Conservation (phyloP, 1,284 basidiomycete species). For the Hortiboletus rubellus region DNA sequence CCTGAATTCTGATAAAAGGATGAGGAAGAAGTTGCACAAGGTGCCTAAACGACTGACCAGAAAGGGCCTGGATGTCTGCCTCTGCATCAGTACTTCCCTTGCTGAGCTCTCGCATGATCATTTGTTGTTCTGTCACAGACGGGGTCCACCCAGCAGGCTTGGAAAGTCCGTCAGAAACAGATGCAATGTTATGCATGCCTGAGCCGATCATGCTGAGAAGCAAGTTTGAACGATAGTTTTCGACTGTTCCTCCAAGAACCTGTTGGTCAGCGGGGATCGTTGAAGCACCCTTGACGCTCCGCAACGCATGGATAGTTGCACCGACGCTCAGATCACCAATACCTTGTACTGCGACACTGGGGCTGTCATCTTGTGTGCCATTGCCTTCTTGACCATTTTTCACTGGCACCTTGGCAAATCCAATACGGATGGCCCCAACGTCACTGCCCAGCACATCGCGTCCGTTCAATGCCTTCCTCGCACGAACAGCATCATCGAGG, state of each 20-base stretch:
- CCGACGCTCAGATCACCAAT: conserved; percentile 80
- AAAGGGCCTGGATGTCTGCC: conserved; percentile 76
- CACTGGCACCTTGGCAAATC: conserved; percentile 93
- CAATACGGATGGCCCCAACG: conserved; percentile 93
- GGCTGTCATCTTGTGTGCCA: conserved; percentile 58
- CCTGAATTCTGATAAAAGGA: conserved; percentile 62
- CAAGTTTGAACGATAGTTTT: conserved; percentile 92
- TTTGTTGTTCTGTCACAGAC: conserved; percentile 85
- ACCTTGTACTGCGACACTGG: conserved; percentile 69
- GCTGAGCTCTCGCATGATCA: conserved; percentile 92
- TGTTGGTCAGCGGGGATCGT: conserved; percentile 91
- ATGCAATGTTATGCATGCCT: conserved; percentile 69
- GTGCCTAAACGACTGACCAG: conserved; percentile 55
- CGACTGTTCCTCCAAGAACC: conserved; percentile 83
- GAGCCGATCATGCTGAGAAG: conserved; percentile 87
- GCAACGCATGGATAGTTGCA: conserved; percentile 82
- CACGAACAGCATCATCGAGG: conserved; percentile 92
- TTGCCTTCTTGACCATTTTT: conserved; percentile 75
- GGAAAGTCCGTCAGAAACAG: conserved; percentile 50
- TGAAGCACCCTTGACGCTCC: conserved; percentile 81
- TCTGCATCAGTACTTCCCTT: conserved; percentile 78
- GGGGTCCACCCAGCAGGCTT: conserved; percentile 66
- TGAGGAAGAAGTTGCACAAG: conserved; percentile 5
- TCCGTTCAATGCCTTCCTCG: conserved; percentile 92
- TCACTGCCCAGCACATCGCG: conserved; percentile 94